Percentiles rank a stretch among this genome's conserved stretches.
phyloP scores from a whole-genome alignment of 495 filamentous ascomycete species.

The Aspergillus saccharolyticus region DNA sequence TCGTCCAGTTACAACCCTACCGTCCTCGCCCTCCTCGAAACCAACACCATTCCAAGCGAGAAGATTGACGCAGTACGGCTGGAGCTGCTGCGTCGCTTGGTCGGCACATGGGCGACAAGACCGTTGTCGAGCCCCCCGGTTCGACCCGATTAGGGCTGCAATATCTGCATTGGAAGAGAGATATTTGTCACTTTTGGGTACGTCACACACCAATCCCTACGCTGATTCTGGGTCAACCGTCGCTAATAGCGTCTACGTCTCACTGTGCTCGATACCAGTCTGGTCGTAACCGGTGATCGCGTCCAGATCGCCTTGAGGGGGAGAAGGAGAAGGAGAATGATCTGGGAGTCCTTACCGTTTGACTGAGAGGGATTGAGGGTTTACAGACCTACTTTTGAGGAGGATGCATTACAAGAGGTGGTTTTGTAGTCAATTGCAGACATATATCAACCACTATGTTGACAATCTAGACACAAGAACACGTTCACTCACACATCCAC shows the following conservation, averaged over 20 bases:
- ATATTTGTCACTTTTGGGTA: slow-evolving; percentile 49
- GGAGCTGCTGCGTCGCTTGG: slow-evolving; percentile 1
- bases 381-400: too few species aligned
- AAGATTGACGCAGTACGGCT: neutral
- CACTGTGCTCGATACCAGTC: slow-evolving; percentile 66
- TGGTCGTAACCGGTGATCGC: slow-evolving; percentile 67
- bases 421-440: too few species aligned
- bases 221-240: too few species aligned
- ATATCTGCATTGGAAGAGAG: slow-evolving; percentile 41
- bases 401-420: too few species aligned
- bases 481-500: neutral
- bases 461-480: neutral
- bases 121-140: slow-evolving; percentile 47
- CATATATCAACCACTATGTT: too few species aligned
- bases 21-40: slow-evolving; percentile 24
- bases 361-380: slow-evolving; percentile 63
- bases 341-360: too few species aligned
- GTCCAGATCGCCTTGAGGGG: slow-evolving; percentile 71
- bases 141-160: slow-evolving; percentile 49
- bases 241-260: slow-evolving; percentile 18
- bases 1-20: slow-evolving; percentile 33
- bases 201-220: neutral
- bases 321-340: too few species aligned
- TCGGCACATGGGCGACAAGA: slow-evolving; percentile 27
- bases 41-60: neutral